Base-by-base conservation (phyloP, 441 rosid genomes). In the Euphorbia schlechtendalii region DNA sequence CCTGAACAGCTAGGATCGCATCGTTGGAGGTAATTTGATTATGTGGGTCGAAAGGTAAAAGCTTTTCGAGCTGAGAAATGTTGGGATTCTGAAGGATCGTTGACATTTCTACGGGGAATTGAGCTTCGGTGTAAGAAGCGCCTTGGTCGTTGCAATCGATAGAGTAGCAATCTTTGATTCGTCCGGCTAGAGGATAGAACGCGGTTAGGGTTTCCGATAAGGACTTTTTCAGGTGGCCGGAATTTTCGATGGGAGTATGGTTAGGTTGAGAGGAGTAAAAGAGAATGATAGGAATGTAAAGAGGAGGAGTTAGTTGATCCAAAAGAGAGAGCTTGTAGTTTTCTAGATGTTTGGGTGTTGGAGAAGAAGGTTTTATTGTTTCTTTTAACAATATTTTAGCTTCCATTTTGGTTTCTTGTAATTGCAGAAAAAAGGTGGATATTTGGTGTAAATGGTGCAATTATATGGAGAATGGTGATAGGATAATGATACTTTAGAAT, bases 121-220 rank as follows among this genome's bases (percentile, higher is more conserved):
- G 55, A 18, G 77, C 64, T 64, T 67, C 71, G 4, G 61, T 9
- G 25, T 32, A 78, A 2, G 5, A 1, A 10, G 70, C 77, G 1
- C 82, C 82, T 0, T 52, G 38, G 12, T 78, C 75, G 8, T 72
- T 72, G 51, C 82, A 78, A 0, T 69, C 64, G 1, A 78, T 32
- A 15, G 68, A 64, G 27, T 11, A 45, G 1, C 11, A 3, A 46
- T 69, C 73, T 32, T 71, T 41, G 25, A 68, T 13, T 24, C 72
- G 68, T n/a, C 78, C 71, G 0, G 78, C 72, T 4, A 75, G 58
- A 40, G 78, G 78, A 36, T 74, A 75, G 61, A 56, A 70, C 3
- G 34, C 40, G 51, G 77, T 66, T 22, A 72, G 32, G 5, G 69
- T 41, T 32, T 69, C 8, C 8, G 74, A 59, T 1, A 73, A 43